Percentiles rank a stretch among this genome's conserved stretches.
phyloP scores from a whole-genome alignment of 2,329 filamentous ascomycete genomes.

The Blastomyces emzantsi region DNA sequence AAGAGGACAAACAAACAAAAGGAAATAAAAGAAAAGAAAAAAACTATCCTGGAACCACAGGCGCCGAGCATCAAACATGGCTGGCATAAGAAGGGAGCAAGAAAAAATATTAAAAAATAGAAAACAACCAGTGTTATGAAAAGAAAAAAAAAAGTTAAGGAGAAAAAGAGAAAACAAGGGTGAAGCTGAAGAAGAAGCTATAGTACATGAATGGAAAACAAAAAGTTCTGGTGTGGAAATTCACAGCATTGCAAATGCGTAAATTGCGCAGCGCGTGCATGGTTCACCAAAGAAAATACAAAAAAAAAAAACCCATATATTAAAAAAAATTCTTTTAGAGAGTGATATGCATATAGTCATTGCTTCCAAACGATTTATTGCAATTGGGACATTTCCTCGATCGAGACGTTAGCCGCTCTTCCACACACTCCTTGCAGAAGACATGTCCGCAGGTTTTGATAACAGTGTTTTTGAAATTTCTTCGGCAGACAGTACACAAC shows the following conservation, averaged over 20 bases:
- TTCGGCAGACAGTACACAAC: constrained; percentile 85
- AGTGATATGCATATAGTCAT: constrained; percentile 67
- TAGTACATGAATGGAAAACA: constrained; percentile 12
- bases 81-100: neutral
- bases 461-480: constrained; percentile 86
- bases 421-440: constrained; percentile 85
- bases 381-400: constrained; percentile 95
- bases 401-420: constrained; percentile 78
- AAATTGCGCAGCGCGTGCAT: neutral
- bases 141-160: neutral
- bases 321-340: constrained; percentile 24
- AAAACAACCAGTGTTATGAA: neutral
- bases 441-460: constrained; percentile 92
- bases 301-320: neutral
- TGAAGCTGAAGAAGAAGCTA: constrained; percentile 10
- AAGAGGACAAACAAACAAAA: neutral
- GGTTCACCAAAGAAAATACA: constrained; percentile 6
- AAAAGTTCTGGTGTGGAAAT: constrained; percentile 7
- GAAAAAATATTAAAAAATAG: too few relatives aligned
- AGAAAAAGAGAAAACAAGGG: neutral
- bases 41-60: neutral
- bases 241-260: neutral
- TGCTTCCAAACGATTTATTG: constrained; percentile 80
- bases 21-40: neutral
- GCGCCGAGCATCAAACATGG: neutral